Evolutionary conservation across 2,329 filamentous ascomycete species (phyloP).

Genomic region (Pseudogymnoascus sp.): DNA sequence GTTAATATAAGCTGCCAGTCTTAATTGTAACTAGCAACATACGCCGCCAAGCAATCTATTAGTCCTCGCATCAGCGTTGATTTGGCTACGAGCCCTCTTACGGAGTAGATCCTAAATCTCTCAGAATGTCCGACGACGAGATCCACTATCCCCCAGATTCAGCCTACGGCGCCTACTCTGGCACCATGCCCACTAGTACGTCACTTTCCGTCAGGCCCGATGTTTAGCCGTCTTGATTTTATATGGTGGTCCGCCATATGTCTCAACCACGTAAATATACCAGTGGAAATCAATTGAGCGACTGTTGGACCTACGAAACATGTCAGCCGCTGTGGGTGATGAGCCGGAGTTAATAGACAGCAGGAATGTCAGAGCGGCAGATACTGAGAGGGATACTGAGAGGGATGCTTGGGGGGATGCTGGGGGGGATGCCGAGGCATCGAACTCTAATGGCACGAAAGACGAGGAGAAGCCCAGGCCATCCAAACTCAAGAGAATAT

Average conservation of each 20-base stretch:
- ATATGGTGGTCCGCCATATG: not conserved
- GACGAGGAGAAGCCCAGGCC: constrained; percentile 21
- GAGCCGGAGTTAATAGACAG: not conserved
- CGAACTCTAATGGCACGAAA: not conserved
- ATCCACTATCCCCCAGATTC: not conserved
- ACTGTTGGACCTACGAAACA: not conserved
- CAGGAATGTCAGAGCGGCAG: not conserved
- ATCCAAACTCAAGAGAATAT: constrained; percentile 25
- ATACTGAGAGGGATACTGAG: not conserved
- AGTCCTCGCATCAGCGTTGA: not conserved
- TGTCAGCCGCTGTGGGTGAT: not conserved
- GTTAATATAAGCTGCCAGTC: no score
- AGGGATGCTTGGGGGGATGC: not conserved
- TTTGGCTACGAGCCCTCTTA: not conserved
- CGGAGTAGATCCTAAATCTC: not conserved
- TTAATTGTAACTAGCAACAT: not conserved
- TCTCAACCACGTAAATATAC: not conserved
- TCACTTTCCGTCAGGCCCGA: not conserved
- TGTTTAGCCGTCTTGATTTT: not conserved
- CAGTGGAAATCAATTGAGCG: not conserved
- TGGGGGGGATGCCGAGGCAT: not conserved
- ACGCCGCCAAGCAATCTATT: not conserved
- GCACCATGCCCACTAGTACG: no score
- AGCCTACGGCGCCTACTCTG: not conserved
- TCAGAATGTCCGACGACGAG: not conserved